Conservation (phyloP, 768 basidiomycete species). For the Wakefieldia striispora region DNA sequence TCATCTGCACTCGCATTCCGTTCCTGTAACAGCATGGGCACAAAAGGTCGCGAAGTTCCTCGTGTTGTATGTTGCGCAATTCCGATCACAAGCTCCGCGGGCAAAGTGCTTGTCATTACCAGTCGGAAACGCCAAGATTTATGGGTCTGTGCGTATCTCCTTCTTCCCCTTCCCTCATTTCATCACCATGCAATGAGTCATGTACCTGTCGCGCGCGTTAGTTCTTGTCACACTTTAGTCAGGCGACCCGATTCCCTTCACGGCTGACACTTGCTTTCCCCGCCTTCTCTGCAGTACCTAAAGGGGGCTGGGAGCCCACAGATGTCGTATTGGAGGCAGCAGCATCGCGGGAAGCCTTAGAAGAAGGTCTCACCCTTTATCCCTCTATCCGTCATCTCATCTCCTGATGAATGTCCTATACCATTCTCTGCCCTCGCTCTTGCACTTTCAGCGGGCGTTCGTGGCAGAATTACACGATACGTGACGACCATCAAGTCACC, state of each 20-base stretch:
- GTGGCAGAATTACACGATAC: conserved; percentile 81
- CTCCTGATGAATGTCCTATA: conserved; percentile 61
- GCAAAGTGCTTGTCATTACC: conserved; percentile 80
- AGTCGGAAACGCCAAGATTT: conserved; percentile 76
- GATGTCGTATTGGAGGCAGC: conserved; percentile 83
- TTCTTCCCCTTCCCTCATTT: conserved; percentile 7
- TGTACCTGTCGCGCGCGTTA: conserved; percentile 1
- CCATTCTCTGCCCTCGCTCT: conserved; percentile 34
- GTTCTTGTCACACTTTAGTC: not conserved
- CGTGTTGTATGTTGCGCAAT: conserved; percentile 91
- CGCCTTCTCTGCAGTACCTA: conserved; percentile 60
- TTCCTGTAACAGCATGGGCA: conserved; percentile 36
- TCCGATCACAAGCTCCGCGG: conserved; percentile 69
- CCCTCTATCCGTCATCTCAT: conserved; percentile 69
- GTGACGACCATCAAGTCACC: conserved; percentile 79
- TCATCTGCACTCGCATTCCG: not conserved
- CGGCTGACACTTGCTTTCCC: conserved; percentile 1
- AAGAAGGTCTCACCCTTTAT: conserved; percentile 93
- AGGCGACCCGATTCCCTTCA: not conserved
- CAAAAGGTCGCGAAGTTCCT: conserved; percentile 76
- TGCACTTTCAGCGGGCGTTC: conserved; percentile 69
- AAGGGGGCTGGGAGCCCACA: conserved; percentile 86
- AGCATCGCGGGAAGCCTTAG: conserved; percentile 87
- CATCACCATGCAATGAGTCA: not conserved
- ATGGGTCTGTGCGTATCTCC: conserved; percentile 81